These are phyloP conservation scores for Ogataea corticis DNA, from an alignment of 805 yeast genomes.

Conservation along the genomic window DNA sequence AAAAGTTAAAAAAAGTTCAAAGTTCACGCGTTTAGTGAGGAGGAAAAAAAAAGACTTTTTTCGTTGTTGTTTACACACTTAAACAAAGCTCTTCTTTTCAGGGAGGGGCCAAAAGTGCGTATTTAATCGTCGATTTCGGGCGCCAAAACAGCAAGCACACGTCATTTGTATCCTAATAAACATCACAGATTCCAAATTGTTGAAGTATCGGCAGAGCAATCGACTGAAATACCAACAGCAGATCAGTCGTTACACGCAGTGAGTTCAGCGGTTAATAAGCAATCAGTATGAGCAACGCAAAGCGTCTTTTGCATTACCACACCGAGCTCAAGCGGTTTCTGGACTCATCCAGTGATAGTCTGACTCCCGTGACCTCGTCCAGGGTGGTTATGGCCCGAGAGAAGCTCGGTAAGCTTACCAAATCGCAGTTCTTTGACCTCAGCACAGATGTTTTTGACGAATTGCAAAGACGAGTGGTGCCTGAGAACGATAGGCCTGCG, in stretches of 20 bases:
- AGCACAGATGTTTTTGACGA: slow-evolving; percentile 96
- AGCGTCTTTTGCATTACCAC: slow-evolving; percentile 38
- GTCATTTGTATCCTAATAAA: not conserved
- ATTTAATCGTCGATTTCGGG: not conserved
- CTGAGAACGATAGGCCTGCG: slow-evolving; percentile 53
- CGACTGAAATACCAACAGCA: not conserved
- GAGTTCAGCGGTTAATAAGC: not conserved
- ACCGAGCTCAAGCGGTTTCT: slow-evolving; percentile 51
- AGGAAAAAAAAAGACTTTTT: not conserved
- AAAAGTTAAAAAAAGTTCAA: too few relatives aligned
- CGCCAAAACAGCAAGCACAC: not conserved
- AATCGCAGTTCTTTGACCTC: slow-evolving; percentile 82
- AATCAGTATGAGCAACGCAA: slow-evolving; percentile 16
- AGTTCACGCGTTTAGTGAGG: slow-evolving; percentile 5
- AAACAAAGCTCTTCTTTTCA: not conserved
- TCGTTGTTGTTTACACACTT: slow-evolving; percentile 4
- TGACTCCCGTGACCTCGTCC: slow-evolving; percentile 45
- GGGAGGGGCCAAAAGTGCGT: not conserved
- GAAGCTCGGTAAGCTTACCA: slow-evolving; percentile 76
- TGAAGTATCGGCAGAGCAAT: not conserved
- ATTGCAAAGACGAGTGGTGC: slow-evolving; percentile 70
- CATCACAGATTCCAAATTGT: not conserved
- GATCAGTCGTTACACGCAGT: not conserved
- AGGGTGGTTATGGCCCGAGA: slow-evolving; percentile 83
- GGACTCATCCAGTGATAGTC: slow-evolving; percentile 47